phyloP scores from a whole-genome alignment of 257 asterid species.

The Primulina huaijiensis region DNA sequence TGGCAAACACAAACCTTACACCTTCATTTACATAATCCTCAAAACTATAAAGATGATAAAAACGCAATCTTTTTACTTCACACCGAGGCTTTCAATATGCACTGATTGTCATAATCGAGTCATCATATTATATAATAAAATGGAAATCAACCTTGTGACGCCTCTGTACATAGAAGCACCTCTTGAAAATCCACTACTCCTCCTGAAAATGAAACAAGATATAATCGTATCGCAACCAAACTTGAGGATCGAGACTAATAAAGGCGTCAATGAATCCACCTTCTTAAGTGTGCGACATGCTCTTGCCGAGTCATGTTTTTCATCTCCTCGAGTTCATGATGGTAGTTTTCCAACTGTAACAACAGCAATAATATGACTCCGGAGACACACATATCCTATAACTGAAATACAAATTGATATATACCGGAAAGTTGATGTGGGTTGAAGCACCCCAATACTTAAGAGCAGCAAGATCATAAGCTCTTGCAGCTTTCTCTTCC shows the following conservation, averaged over 20 bases:
- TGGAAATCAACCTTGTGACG: constrained; percentile 51
- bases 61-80: background rate
- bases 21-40: background rate
- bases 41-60: background rate
- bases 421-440: constrained; percentile 71
- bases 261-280: constrained; percentile 34
- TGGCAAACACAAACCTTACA: background rate
- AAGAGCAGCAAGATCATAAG: constrained; percentile 92
- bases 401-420: background rate
- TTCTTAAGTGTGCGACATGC: constrained; percentile 78
- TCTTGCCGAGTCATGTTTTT: constrained; percentile 87
- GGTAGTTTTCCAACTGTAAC: constrained; percentile 68
- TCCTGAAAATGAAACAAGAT: constrained; percentile 36
- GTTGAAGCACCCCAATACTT: constrained; percentile 96
- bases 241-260: background rate
- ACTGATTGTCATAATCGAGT: background rate
- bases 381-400: background rate
- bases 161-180: constrained; percentile 80
- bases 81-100: background rate
- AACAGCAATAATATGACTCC: background rate
- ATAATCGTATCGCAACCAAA: background rate
- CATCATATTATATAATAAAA: no score
- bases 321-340: constrained; percentile 81
- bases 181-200: constrained; percentile 71
- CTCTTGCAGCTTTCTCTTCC: constrained; percentile 98